phyloP scores from a whole-genome alignment of 345 rosid species.

The Gossypium stocksii region DNA sequence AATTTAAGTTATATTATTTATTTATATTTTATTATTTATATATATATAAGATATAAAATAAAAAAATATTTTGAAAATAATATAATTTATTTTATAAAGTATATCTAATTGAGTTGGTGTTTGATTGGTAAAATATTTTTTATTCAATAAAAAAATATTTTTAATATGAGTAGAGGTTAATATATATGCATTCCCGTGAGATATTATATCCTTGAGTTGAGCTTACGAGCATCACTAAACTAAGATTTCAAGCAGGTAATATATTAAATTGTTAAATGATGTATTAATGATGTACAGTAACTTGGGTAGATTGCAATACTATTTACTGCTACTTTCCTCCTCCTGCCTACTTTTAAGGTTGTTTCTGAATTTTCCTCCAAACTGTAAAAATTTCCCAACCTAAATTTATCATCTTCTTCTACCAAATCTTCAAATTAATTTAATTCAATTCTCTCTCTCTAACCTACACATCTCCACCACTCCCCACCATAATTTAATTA shows the following conservation, averaged over 20 bases:
- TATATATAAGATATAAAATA: no score
- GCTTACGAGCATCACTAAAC: no score
- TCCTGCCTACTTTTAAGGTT: constrained; percentile 29
- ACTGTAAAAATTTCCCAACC: constrained; percentile 51
- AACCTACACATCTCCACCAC: constrained; percentile 45
- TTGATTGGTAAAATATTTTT: no score
- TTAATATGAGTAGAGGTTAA: no score
- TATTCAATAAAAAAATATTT: no score
- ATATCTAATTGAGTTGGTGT: accelerated
- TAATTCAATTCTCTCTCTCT: constrained; percentile 32
- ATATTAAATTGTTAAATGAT: not conserved
- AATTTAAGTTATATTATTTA: no score
- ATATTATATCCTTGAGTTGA: no score
- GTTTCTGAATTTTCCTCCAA: constrained; percentile 20
- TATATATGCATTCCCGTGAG: no score
- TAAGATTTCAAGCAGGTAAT: no score
- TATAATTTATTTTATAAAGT: no score
- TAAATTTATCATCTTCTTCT: constrained; percentile 52
- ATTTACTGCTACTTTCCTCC: constrained; percentile 35
- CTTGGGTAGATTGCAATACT: constrained; percentile 23
- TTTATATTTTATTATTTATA: no score
- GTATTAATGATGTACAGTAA: not conserved
- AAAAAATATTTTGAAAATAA: no score
- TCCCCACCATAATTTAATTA: constrained; percentile 57
- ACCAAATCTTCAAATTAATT: constrained; percentile 44